These are phyloP conservation scores for Phyllosticta ampelicida DNA, from an alignment of 2,329 filamentous ascomycete species.

Conservation along the genomic window DNA sequence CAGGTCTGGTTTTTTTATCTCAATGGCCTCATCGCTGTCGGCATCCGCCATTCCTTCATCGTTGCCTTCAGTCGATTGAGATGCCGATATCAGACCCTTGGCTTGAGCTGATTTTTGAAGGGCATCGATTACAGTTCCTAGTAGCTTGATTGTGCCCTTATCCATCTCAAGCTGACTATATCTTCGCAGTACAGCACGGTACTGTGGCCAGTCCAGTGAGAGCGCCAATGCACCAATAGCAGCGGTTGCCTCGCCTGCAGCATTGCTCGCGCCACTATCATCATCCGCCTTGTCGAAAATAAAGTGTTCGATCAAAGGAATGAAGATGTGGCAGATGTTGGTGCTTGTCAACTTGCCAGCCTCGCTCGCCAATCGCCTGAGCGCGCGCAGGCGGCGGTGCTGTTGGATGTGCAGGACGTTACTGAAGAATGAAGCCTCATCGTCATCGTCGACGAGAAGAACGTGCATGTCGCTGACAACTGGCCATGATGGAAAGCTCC, in stretches of 20 bases:
- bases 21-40: constrained; percentile 11
- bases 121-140: constrained; percentile 72
- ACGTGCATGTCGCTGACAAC: constrained; percentile 63
- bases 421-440: constrained; percentile 79
- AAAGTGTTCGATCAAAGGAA: constrained; percentile 89
- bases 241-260: constrained; percentile 75
- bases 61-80: constrained; percentile 27
- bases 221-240: constrained; percentile 65
- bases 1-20: constrained; percentile 1
- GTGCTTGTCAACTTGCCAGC: constrained; percentile 60
- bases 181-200: constrained; percentile 69
- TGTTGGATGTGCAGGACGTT: constrained; percentile 87
- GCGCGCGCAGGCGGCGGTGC: constrained; percentile 71
- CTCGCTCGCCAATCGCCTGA: constrained; percentile 63
- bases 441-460: constrained; percentile 61
- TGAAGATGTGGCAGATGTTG: constrained; percentile 76
- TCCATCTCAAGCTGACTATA: constrained; percentile 76
- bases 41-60: constrained; percentile 11
- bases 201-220: constrained; percentile 83
- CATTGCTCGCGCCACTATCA: constrained; percentile 62
- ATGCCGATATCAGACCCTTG: constrained; percentile 23
- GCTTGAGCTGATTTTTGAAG: constrained; percentile 44
- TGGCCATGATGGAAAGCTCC: constrained; percentile 56
- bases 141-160: constrained; percentile 73
- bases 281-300: constrained; percentile 77